Evolutionary conservation across 176 grass and related monocot species (phyloP).

Genomic region (Aegilops sharonensis): DNA sequence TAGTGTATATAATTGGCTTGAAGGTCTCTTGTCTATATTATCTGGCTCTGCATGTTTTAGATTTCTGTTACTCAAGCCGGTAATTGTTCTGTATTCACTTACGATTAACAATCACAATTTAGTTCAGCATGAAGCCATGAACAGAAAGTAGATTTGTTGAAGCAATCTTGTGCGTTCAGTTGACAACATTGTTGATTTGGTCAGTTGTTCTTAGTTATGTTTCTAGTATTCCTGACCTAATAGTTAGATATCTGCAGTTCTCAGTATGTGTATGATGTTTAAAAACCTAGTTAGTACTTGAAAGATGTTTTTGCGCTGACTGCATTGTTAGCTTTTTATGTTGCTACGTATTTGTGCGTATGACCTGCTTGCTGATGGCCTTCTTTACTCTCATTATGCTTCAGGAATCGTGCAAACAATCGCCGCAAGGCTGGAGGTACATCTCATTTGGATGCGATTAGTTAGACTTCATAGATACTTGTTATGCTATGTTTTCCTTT

Average conservation of each 20-base stretch:
- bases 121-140: background rate
- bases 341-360: slow-evolving; percentile 13
- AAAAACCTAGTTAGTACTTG: background rate
- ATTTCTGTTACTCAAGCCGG: background rate
- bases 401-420: slow-evolving; percentile 47
- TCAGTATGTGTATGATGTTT: background rate
- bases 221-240: slow-evolving; percentile 4
- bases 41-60: background rate
- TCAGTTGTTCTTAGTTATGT: slow-evolving; percentile 1
- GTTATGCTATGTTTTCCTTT: background rate
- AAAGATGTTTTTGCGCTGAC: background rate
- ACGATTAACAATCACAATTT: background rate
- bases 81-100: background rate
- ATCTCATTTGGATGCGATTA: slow-evolving; percentile 11
- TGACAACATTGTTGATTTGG: slow-evolving; percentile 7
- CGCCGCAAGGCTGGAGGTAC: slow-evolving; percentile 56
- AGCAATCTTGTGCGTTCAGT: background rate
- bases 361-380: slow-evolving; percentile 14
- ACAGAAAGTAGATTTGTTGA: background rate
- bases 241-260: background rate
- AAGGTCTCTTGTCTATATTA: background rate
- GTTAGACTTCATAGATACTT: background rate
- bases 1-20: background rate
- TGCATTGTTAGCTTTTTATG: slow-evolving; percentile 7
- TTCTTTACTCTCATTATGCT: slow-evolving; percentile 33